Base-by-base conservation (phyloP, 345 rosid genomes). In the Cardamine chenopodiifolia region DNA sequence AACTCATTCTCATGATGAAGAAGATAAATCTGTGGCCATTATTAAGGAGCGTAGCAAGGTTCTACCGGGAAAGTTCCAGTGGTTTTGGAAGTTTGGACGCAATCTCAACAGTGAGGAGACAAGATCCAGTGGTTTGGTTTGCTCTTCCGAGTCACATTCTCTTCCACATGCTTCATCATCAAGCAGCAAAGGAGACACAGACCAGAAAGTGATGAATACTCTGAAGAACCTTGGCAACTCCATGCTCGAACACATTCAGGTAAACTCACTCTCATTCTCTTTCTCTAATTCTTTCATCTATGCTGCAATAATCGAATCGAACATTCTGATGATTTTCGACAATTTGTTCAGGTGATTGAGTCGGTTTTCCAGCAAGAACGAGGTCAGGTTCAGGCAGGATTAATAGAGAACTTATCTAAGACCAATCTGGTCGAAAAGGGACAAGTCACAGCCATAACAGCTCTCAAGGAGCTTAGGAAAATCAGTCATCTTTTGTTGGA, bases 191-290 rank as follows among this genome's bases (percentile, higher is more conserved):
- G 93, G 79, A 69, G 93, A 92, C 26, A 20, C 68, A 5, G 99
- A 95, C 67, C 88, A 86, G 82, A 90, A 92, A 42, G 81, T 87
- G 74, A 88, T 83, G 85, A 90, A 79, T 54, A 80, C 90, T 17
- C 54, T 92, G 77, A 89, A 82, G 81, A 89, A 86, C 77, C 89
- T 95, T 28, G 99, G 98, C 20, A 90, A 88, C 42, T 84, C 97
- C 42, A 95, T 95, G 97, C 87, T 92, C 8, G 99, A 92, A 74
- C 97, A 92, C 57, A 88, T 95, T 83, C 99, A 95, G 99, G 99
- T 95, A 83, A 79, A 55, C 25, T 25, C 64, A n/a, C 17, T 58
- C 52, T 23, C 15, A 17, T n/a, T 53, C 32, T 63, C 69, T 4
- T 49, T 67, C 26, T 40, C 45, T 50, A 12, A 11, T 13, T 31